Base-by-base conservation (phyloP, 2,329 filamentous ascomycete species). In the Daldinia sp. region DNA sequence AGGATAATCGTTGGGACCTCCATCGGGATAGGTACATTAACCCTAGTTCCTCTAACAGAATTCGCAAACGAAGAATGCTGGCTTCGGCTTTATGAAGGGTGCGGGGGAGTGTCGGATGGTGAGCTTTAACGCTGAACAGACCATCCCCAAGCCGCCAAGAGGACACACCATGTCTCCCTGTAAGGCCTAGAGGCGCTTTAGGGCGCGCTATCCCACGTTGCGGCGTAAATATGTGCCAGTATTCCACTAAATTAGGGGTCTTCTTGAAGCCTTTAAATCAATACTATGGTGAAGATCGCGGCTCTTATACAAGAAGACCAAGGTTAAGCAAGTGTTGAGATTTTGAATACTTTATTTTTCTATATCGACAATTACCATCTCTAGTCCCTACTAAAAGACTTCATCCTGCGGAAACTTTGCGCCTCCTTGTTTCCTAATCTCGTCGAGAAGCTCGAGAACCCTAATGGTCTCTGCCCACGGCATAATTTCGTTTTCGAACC, bases 391-490 rank as follows among this genome's bases (percentile, higher is more conserved):
- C 13, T 35, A 35, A 35, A 4, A 11, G 21, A 41, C 17, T 4
- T 41, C n/a, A 39, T 61, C 61, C 13, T 64, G 61, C 3, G 64
- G 58, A 23, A 58, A 64, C 21, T 34, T 64, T 21, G 62, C 62
- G 0, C 69, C 67, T 11, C 69, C 67, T 47, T 70, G 66, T n/a
- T 55, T 52, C 34, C 81, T 70, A 7, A 82, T 75, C 58, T 81
- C 78, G 61, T 84, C 82, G 77, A 84, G 75, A 15, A 83, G 74
- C 56, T 78, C 77, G 75, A 84, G 73, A 0, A 83, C 75, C 0
- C 78, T 74, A 9, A 83, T 56, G 0, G 81, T 83, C 71, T 83
- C 81, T 0, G 73, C 68, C 78, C 78, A 81, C 0, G 81, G 80
- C 77, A 83, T 80, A 2, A 77, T 71, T 0, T 69, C 69, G 53